Evolutionary conservation across 345 rosid genomes (phyloP).

Genomic region (Kandelia obovata): DNA sequence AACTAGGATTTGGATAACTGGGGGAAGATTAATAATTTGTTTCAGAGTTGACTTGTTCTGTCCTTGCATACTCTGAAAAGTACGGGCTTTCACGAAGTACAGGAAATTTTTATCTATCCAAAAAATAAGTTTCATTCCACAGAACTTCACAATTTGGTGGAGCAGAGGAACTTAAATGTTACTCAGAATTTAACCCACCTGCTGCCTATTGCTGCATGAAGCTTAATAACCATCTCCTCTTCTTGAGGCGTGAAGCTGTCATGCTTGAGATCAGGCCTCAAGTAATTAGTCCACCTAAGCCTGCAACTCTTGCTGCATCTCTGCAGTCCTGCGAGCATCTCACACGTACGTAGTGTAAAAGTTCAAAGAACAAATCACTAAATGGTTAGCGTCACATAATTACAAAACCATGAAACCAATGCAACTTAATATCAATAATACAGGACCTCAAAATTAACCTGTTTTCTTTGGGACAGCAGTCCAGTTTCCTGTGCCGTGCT

Average conservation of each 20-base stretch:
- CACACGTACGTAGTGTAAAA: slow-evolving; percentile 3
- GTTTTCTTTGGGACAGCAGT: slow-evolving; percentile 46
- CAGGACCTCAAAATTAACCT: slow-evolving; percentile 31
- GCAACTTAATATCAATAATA: background rate
- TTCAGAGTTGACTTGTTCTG: no score
- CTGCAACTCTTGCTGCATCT: slow-evolving; percentile 85
- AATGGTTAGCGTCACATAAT: background rate
- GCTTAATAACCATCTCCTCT: slow-evolving; percentile 77
- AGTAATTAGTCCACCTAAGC: slow-evolving; percentile 67
- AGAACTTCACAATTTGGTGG: no score
- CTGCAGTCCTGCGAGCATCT: slow-evolving; percentile 42
- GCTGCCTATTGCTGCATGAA: slow-evolving; percentile 92
- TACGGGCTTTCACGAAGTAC: no score
- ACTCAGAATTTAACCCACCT: slow-evolving; percentile 35
- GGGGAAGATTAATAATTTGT: no score
- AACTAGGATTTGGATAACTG: no score
- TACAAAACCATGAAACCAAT: no score
- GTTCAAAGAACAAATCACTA: background rate
- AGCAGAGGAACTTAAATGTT: background rate
- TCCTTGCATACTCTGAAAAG: no score
- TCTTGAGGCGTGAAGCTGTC: slow-evolving; percentile 75
- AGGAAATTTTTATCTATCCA: no score
- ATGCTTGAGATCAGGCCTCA: slow-evolving; percentile 56
- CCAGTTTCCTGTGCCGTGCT: slow-evolving; percentile 61
- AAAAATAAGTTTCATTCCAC: no score